phyloP scores from a whole-genome alignment of 257 asterid genomes.

The Paulownia fortunei region DNA sequence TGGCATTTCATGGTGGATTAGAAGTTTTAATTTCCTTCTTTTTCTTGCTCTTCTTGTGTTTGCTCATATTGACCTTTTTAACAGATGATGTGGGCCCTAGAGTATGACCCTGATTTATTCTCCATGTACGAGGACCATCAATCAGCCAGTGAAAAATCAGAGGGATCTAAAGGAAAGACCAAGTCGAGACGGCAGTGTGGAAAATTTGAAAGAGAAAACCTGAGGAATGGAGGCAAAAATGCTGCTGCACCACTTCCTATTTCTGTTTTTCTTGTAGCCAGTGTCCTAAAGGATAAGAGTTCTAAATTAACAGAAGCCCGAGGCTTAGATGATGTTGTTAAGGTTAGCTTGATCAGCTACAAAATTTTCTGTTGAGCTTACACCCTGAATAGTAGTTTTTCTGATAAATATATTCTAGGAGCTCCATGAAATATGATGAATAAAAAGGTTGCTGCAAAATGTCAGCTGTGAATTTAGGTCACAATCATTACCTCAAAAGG shows the following conservation, averaged over 20 bases:
- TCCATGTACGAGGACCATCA: slow-evolving; percentile 67
- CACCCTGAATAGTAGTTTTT: neutral
- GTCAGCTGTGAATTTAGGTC: neutral
- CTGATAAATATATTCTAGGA: neutral
- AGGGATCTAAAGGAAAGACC: slow-evolving; percentile 62
- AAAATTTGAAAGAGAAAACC: slow-evolving; percentile 78
- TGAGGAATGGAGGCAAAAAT: slow-evolving; percentile 56
- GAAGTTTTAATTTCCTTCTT: neutral
- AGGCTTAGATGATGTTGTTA: slow-evolving; percentile 90
- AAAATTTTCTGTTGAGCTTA: neutral
- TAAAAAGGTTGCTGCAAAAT: slow-evolving; percentile 3
- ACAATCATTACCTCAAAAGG: neutral
- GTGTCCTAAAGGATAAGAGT: slow-evolving; percentile 85
- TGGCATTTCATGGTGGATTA: neutral
- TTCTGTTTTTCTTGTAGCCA: slow-evolving; percentile 91
- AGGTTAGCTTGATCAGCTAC: slow-evolving; percentile 53
- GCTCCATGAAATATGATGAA: slow-evolving; percentile 5
- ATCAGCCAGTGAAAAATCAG: slow-evolving; percentile 47
- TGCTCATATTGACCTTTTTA: slow-evolving; percentile 29
- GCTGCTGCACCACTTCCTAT: slow-evolving; percentile 73
- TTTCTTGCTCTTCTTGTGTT: slow-evolving; percentile 7
- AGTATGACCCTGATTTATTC: slow-evolving; percentile 81
- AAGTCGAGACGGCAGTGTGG: slow-evolving; percentile 79
- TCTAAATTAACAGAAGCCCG: slow-evolving; percentile 84
- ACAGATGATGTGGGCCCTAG: slow-evolving; percentile 99